Base-by-base conservation (phyloP, 116 monocot genomes). In the Posidonia oceanica region DNA sequence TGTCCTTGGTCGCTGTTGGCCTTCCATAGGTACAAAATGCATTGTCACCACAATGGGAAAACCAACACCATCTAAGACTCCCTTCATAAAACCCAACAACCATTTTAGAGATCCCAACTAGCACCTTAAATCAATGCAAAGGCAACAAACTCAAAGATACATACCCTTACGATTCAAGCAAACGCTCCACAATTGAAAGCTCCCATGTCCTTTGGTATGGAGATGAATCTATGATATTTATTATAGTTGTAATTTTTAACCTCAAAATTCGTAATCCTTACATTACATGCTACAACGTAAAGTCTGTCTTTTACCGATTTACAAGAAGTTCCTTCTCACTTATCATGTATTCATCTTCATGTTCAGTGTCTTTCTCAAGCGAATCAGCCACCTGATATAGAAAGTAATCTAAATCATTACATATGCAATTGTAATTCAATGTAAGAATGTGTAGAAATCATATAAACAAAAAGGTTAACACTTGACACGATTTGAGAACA, bases 291-390 rank as follows among this genome's bases (percentile, higher is more conserved):
- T 14, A 12, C 65, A 69, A 59, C 40, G 18, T 41, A 21, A 40
- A 0, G 39, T 29, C 18, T 64, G 8, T 3, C 14, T 53, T 22
- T 52, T 82, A 90, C 91, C 92, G 59, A 64, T 97, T 97, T 51
- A 97, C 92, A 52, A 97, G 85, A 72, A 97, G 92, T 77, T 92
- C 97, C 59, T 89, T 97, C 80, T 97, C 97, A 72, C 92, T 97
- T 51, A 97, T 97, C 97, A 97, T 97, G 78, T 97, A 97, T 51
- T 97, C 97, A 67, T 97, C 97, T 83, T 97, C 97, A 74, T 97
- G 97, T 77, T 97, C 97, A 58, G 97, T 97, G 54, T 92, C 97
- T 80, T 97, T 97, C 75, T 97, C 97, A 80, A 97, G 97, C 61
- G 97, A 92, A 74, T 97, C 97, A 13, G 97, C 92, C 16, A 89